These are phyloP conservation scores for Nectriaceae sp. DNA, from an alignment of 2,329 filamentous ascomycete species.

Conservation along the genomic window DNA sequence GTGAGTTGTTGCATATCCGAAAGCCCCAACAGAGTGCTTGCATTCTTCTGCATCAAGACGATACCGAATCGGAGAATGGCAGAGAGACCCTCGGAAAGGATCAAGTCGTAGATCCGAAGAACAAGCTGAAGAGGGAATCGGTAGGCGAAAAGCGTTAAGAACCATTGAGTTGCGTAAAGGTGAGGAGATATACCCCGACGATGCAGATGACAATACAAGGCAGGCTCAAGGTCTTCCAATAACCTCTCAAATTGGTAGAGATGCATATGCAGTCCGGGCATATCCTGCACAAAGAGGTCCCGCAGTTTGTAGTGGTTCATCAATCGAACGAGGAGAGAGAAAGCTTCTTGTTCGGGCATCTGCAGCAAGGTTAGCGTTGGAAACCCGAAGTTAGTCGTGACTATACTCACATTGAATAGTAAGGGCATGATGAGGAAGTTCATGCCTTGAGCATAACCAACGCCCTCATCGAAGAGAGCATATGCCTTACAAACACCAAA, in stretches of 20 bases:
- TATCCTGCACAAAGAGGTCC: conserved; percentile 91
- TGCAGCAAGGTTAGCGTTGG: conserved; percentile 33
- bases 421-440: conserved; percentile 98
- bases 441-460: conserved; percentile 98
- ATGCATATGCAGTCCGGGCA: conserved; percentile 92
- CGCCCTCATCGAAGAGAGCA: conserved; percentile 88
- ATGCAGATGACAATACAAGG: conserved; percentile 90
- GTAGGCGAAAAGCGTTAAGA: conserved; percentile 97
- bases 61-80: conserved; percentile 95
- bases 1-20: conserved; percentile 90
- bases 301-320: conserved; percentile 97
- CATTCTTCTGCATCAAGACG: conserved; percentile 95
- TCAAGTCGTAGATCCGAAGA: conserved; percentile 92
- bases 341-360: conserved; percentile 98
- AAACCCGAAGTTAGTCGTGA: neutral
- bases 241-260: conserved; percentile 94
- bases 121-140: conserved; percentile 96
- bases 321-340: conserved; percentile 85
- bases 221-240: conserved; percentile 90
- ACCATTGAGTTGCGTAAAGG: conserved; percentile 98
- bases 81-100: conserved; percentile 88
- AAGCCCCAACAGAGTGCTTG: conserved; percentile 74
- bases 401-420: conserved; percentile 76
- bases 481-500: conserved; percentile 98
- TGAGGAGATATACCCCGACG: conserved; percentile 86